These are phyloP conservation scores for Ogataea ganodermae DNA, from an alignment of 805 yeast species.

Conservation along the genomic window DNA sequence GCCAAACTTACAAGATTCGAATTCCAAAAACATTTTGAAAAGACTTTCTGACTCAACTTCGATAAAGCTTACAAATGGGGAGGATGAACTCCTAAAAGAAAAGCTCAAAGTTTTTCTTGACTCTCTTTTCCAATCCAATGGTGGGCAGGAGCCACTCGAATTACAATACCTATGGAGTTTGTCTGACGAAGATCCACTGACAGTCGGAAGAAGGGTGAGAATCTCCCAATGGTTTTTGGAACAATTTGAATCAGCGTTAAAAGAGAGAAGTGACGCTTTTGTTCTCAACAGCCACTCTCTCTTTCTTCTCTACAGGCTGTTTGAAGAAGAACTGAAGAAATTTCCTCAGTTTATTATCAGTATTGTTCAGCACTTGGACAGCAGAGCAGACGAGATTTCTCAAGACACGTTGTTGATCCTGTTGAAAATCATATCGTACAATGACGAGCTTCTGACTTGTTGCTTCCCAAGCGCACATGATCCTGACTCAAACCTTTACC, in stretches of 20 bases:
- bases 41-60: constrained; percentile 32
- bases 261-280: neutral
- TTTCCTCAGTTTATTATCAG: constrained; percentile 21
- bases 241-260: constrained; percentile 7
- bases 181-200: constrained; percentile 15
- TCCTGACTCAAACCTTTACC: constrained; percentile 20
- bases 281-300: constrained; percentile 10
- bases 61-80: constrained; percentile 15
- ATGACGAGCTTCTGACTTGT: constrained; percentile 24
- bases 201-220: constrained; percentile 17
- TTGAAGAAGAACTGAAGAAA: constrained; percentile 17
- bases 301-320: constrained; percentile 21
- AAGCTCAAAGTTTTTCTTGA: constrained; percentile 11
- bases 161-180: constrained; percentile 15
- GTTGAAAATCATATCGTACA: constrained; percentile 24
- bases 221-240: constrained; percentile 16
- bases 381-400: constrained; percentile 8
- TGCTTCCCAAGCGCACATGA: constrained; percentile 11
- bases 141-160: constrained; percentile 9
- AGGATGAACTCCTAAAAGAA: constrained; percentile 13
- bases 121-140: neutral
- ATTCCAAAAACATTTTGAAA: constrained; percentile 35
- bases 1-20: constrained; percentile 50
- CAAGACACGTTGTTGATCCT: constrained; percentile 18
- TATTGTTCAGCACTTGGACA: constrained; percentile 19